Base-by-base conservation (phyloP, 73 alveolate species). In the Halteria grandinella region DNA sequence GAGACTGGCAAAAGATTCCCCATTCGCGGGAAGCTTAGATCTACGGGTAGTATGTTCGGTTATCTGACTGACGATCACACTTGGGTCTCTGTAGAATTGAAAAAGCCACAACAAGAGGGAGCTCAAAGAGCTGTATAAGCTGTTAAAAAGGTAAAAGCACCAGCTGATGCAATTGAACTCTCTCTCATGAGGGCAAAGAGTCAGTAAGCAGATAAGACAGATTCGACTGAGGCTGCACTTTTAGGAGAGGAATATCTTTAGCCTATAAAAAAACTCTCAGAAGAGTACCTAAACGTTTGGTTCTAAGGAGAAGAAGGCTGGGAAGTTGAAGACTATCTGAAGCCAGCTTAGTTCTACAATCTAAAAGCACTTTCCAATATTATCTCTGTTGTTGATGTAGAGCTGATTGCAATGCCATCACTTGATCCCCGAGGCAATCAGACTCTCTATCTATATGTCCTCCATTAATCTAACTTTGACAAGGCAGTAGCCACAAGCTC, bases 231-330 rank as follows among this genome's bases (percentile, higher is more conserved):
- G n/a, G n/a, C n/a, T n/a, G n/a, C n/a, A n/a, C n/a, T n/a, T n/a
- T n/a, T n/a, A n/a, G n/a, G n/a, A n/a, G n/a, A n/a, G n/a, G n/a
- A n/a, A n/a, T n/a, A n/a, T 39, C 50, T 14, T 11, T 10, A 39
- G 10, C 15, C 50, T 39, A 10, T 21, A 44, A 66, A 47, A 28
- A 66, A 45, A 21, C n/a, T n/a, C 21, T 23, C 43, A 45, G 80
- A 66, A 25, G 17, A 44, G 43, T 66, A 66, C 47, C 47, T 66
- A 44, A 66, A 66, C 47, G 66, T 43, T 18, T 66, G 80, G 80
- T n/a, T n/a, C n/a, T n/a, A n/a, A n/a, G n/a, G n/a, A n/a, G n/a
- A n/a, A n/a, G n/a, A n/a, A n/a, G 80, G 80, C 39, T 20, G 25
- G n/a, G 80, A 66, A 15, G 29, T 66, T 44, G 80, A 66, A 47